Evolutionary conservation across 768 basidiomycete species (phyloP).

Genomic region (Multifurca ochricompacta): DNA sequence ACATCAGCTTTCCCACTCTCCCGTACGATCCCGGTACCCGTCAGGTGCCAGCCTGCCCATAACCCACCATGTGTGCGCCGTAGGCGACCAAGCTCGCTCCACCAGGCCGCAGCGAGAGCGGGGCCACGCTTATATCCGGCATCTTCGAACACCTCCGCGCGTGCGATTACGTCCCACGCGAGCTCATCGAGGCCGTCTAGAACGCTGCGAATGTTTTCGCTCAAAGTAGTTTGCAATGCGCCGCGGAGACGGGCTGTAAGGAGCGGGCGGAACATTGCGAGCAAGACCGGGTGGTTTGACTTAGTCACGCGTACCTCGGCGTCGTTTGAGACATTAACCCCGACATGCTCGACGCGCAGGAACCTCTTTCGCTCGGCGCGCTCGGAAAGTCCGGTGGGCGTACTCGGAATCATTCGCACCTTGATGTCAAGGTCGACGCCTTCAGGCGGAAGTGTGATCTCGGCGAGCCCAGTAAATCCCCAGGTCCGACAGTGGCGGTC

Average conservation of each 20-base stretch:
- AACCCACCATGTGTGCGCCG: slow-evolving; percentile 32
- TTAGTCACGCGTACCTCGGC: slow-evolving; percentile 47
- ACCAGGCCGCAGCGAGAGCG: slow-evolving; percentile 49
- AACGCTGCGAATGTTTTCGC: slow-evolving; percentile 42
- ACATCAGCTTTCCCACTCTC: slow-evolving; percentile 33
- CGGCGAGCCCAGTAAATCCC: slow-evolving; percentile 53
- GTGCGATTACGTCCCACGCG: slow-evolving; percentile 49
- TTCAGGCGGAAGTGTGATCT: slow-evolving; percentile 53
- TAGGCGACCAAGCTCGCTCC: slow-evolving; percentile 63
- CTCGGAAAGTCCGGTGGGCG: slow-evolving; percentile 34
- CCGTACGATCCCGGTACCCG: slow-evolving; percentile 57
- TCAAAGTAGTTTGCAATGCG: slow-evolving; percentile 52
- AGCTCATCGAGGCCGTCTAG: slow-evolving; percentile 50
- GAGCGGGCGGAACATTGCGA: slow-evolving; percentile 56
- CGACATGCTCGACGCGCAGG: slow-evolving; percentile 49
- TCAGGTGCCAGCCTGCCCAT: slow-evolving; percentile 42
- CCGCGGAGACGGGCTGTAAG: slow-evolving; percentile 48
- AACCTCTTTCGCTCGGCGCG: slow-evolving; percentile 43
- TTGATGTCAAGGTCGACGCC: slow-evolving; percentile 65
- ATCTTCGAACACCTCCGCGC: slow-evolving; percentile 59
- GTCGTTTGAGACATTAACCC: slow-evolving; percentile 49
- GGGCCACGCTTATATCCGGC: slow-evolving; percentile 45
- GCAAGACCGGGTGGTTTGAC: slow-evolving; percentile 55
- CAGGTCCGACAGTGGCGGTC: slow-evolving; percentile 41
- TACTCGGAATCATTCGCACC: slow-evolving; percentile 52